Evolutionary conservation across 345 rosid species (phyloP).

Genomic region (Arabidopsis suecica): DNA sequence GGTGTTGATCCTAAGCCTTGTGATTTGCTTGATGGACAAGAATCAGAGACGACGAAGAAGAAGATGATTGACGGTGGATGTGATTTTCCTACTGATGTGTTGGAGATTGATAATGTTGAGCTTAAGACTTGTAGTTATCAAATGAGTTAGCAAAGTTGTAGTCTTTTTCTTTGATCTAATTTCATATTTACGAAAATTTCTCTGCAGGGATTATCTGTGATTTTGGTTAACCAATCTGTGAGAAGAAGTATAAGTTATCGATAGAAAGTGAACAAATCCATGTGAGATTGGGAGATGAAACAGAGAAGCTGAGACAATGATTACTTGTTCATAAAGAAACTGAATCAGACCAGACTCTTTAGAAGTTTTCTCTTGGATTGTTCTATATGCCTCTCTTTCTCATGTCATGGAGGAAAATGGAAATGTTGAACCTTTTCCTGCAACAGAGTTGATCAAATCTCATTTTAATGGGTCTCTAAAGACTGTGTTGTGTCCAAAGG

Average conservation of each 20-base stretch:
- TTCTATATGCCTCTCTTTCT: no score
- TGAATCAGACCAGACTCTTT: not conserved
- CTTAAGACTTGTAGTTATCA: constrained; percentile 60
- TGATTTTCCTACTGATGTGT: constrained; percentile 59
- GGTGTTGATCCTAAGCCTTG: constrained; percentile 64
- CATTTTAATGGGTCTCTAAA: no score
- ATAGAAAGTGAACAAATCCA: not conserved
- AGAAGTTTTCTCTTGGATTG: not conserved
- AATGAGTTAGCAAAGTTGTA: constrained; percentile 21
- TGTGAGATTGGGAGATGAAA: not conserved
- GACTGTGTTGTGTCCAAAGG: no score
- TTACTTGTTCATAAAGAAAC: not conserved
- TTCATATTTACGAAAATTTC: constrained; percentile 5
- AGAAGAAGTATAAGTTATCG: not conserved
- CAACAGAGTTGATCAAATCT: no score
- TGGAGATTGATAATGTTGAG: constrained; percentile 73
- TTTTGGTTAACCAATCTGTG: not conserved
- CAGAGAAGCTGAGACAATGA: not conserved
- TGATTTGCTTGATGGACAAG: constrained; percentile 37
- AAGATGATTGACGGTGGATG: constrained; percentile 47
- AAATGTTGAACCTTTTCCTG: no score
- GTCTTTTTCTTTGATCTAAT: not conserved
- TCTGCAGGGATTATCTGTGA: constrained; percentile 5
- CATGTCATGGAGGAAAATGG: no score
- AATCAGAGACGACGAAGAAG: constrained; percentile 24